phyloP scores from a whole-genome alignment of 164 flowering plant species.

The Stephania yunnanensis region DNA sequence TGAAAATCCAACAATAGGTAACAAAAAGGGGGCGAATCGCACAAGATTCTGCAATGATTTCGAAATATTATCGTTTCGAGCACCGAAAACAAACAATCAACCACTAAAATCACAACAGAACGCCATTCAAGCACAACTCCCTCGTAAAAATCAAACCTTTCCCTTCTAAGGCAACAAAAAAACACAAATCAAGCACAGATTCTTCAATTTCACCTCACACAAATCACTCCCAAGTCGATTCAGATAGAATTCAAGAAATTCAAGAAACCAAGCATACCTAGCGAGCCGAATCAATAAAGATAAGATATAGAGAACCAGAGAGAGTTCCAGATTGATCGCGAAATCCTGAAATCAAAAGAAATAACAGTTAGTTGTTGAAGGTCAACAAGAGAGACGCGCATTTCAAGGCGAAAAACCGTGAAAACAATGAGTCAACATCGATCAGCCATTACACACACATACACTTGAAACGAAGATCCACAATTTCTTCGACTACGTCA shows the following conservation, averaged over 20 bases:
- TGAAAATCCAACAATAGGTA: background rate
- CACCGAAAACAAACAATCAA: background rate
- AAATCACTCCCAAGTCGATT: too few relatives aligned
- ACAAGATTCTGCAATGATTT: slow-evolving; percentile 7
- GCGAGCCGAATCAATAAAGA: too few relatives aligned
- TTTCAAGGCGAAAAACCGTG: background rate
- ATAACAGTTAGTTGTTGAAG: background rate
- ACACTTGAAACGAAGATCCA: background rate
- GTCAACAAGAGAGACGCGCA: background rate
- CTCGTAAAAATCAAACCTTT: slow-evolving; percentile 1
- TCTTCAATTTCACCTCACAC: background rate
- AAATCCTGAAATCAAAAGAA: slow-evolving; percentile 4
- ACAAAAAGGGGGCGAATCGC: slow-evolving; percentile 1
- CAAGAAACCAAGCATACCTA: background rate
- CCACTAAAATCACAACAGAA: slow-evolving; percentile 1
- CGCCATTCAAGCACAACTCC: background rate
- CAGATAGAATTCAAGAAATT: background rate
- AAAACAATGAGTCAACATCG: background rate
- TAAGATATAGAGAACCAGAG: too few relatives aligned
- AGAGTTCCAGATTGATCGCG: background rate
- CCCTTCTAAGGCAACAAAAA: background rate
- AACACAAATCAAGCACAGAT: background rate
- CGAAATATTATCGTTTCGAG: background rate
- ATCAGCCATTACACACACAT: background rate
- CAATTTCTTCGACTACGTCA: slow-evolving; percentile 1